Evolutionary conservation across 2,329 filamentous ascomycete species (phyloP).

Genomic region (Calonectria crousiana): DNA sequence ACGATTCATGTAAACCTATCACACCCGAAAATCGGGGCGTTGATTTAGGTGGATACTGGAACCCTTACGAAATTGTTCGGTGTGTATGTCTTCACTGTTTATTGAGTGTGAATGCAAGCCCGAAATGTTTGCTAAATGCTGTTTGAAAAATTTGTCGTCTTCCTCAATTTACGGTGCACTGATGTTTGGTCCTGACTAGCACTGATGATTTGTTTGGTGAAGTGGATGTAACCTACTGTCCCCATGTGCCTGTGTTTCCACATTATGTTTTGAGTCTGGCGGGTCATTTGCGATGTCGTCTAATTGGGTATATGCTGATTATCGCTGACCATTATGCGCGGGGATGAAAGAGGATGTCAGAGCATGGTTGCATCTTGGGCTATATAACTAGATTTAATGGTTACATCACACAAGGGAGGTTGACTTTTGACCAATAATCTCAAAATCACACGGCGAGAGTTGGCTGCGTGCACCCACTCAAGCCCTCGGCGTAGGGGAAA

Average conservation of each 20-base stretch:
- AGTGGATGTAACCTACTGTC: not conserved
- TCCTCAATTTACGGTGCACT: not conserved
- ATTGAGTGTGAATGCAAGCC: not conserved
- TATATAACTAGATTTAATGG: not conserved
- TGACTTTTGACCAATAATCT: not conserved
- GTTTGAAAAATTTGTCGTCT: not conserved
- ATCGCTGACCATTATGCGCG: not conserved
- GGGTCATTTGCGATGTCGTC: not conserved
- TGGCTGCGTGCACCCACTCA: not conserved
- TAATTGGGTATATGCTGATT: not conserved
- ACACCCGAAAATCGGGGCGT: not conserved
- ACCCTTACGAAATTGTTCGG: not conserved
- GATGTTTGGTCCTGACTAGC: not conserved
- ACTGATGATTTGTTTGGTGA: not conserved
- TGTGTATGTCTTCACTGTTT: not conserved
- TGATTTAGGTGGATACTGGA: not conserved
- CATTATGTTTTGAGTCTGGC: not conserved
- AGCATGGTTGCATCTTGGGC: slow-evolving; percentile 21
- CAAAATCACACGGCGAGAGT: too few relatives aligned
- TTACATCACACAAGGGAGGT: not conserved
- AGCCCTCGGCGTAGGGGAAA: not conserved
- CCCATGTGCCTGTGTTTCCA: not conserved
- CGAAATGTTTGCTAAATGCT: not conserved
- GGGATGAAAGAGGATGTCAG: not conserved
- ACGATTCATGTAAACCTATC: not conserved